Percentiles rank a stretch among this genome's conserved stretches.
Evolutionary conservation across 2,329 filamentous ascomycete species (phyloP).

Genomic region (Colletotrichum nymphaeae): DNA sequence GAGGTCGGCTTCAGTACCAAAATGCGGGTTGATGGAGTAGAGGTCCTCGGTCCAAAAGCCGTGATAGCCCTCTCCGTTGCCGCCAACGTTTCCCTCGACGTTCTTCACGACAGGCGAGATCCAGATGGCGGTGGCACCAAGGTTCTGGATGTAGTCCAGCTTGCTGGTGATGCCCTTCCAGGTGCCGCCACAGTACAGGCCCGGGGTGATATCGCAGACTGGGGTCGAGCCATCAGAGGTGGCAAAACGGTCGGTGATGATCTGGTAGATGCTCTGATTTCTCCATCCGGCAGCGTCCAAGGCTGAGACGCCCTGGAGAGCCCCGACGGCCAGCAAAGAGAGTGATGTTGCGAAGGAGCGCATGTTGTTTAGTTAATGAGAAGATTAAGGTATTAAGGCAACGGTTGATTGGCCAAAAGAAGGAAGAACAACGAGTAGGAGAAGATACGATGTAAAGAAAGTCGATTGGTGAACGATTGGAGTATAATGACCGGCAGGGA

Average conservation of each 20-base stretch:
- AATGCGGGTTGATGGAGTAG: constrained; percentile 57
- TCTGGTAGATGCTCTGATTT: constrained; percentile 57
- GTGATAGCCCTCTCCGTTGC: constrained; percentile 47
- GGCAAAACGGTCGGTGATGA: constrained; percentile 57
- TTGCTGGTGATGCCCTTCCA: constrained; percentile 60
- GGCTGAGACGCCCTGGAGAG: constrained; percentile 36
- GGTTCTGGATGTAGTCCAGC: constrained; percentile 62
- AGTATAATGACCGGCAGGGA: neutral
- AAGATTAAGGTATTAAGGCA: neutral
- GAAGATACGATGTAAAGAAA: neutral
- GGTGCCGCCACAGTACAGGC: constrained; percentile 61
- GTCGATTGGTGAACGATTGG: neutral
- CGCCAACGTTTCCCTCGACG: constrained; percentile 45
- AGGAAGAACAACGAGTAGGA: neutral
- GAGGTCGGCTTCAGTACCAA: constrained; percentile 61
- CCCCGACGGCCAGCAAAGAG: constrained; percentile 24
- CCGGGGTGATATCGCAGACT: constrained; percentile 41
- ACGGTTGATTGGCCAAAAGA: neutral
- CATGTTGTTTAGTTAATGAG: neutral
- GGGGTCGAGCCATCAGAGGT: constrained; percentile 50
- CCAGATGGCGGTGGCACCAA: constrained; percentile 57
- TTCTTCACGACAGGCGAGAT: constrained; percentile 58
- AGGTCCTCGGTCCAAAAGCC: constrained; percentile 54
- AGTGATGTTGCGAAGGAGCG: constrained; percentile 15
- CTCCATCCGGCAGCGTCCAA: constrained; percentile 49